phyloP scores from a whole-genome alignment of 2,329 filamentous ascomycete genomes.

The Penicillium sp. region DNA sequence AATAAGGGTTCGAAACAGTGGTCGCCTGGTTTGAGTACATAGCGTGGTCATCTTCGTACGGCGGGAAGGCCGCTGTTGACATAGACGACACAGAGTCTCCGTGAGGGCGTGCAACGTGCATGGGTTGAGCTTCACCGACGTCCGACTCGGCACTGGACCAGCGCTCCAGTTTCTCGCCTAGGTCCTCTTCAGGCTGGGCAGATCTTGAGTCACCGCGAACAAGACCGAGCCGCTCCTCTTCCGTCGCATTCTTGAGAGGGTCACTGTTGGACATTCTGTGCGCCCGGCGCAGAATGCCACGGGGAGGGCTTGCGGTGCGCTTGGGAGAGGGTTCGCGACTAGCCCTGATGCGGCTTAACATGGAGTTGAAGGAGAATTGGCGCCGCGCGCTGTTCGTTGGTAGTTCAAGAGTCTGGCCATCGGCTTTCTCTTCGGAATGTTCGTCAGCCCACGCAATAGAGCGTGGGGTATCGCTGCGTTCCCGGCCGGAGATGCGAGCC shows the following conservation, averaged over 20 bases:
- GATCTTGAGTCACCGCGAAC: slow-evolving; percentile 66
- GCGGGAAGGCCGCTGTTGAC: slow-evolving; percentile 27
- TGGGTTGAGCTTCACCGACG: slow-evolving; percentile 21
- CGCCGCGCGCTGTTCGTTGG: slow-evolving; percentile 58
- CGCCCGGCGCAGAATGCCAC: slow-evolving; percentile 44
- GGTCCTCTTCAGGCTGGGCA: slow-evolving; percentile 19
- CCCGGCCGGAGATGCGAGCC: slow-evolving; percentile 15
- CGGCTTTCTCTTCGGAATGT: slow-evolving; percentile 29
- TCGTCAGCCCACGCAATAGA: slow-evolving; percentile 39
- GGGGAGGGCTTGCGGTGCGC: slow-evolving; percentile 29
- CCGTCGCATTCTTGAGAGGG: slow-evolving; percentile 57
- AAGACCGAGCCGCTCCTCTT: slow-evolving; percentile 78
- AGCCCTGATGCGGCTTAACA: slow-evolving; percentile 60
- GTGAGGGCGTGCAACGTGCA: slow-evolving; percentile 18
- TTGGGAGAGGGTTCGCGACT: slow-evolving; percentile 22
- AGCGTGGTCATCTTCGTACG: slow-evolving; percentile 29
- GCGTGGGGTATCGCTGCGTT: slow-evolving; percentile 41
- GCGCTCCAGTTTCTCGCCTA: slow-evolving; percentile 32
- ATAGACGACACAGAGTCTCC: slow-evolving; percentile 25
- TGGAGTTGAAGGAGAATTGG: slow-evolving; percentile 89
- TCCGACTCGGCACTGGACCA: slow-evolving; percentile 25
- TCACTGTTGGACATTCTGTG: slow-evolving; percentile 17
- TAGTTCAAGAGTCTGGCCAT: slow-evolving; percentile 24
- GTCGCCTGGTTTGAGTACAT: slow-evolving; percentile 14
- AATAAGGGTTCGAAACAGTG: slow-evolving; percentile 23